phyloP scores from a whole-genome alignment of 2,329 filamentous ascomycete species.

The Metarhizium sp. region DNA sequence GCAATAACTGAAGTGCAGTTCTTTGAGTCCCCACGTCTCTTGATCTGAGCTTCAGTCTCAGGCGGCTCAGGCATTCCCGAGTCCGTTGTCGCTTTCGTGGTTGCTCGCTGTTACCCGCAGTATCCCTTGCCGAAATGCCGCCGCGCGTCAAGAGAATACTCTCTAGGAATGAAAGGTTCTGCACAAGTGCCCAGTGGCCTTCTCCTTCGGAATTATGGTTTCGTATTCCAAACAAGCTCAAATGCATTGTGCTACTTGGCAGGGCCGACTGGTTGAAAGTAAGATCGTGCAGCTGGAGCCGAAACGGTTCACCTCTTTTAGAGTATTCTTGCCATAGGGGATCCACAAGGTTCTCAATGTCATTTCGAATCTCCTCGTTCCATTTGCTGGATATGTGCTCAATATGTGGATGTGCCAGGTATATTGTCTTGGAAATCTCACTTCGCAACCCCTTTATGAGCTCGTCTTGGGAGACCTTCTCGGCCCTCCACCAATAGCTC shows the following conservation, averaged over 20 bases:
- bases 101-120: constrained; percentile 28
- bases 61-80: constrained; percentile 31
- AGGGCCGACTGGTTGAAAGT: constrained; percentile 40
- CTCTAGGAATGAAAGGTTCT: constrained; percentile 50
- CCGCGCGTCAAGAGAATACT: constrained; percentile 27
- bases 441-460: constrained; percentile 58
- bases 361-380: constrained; percentile 28
- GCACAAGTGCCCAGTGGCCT: constrained; percentile 50
- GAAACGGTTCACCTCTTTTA: constrained; percentile 57
- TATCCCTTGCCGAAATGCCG: constrained; percentile 12
- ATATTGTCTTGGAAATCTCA: constrained; percentile 66
- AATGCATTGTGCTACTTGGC: constrained; percentile 34
- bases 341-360: constrained; percentile 59
- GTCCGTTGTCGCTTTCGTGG: constrained; percentile 43
- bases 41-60: constrained; percentile 39
- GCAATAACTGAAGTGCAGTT: constrained; percentile 47
- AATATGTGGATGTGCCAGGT: constrained; percentile 55
- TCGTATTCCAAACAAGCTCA: constrained; percentile 43
- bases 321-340: constrained; percentile 71
- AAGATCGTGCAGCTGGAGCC: constrained; percentile 71
- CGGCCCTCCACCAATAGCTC: constrained; percentile 68
- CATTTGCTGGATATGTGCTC: constrained; percentile 43
- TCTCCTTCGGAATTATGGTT: constrained; percentile 45
- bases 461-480: constrained; percentile 50
- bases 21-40: constrained; percentile 33